Evolutionary conservation across 805 yeast genomes (phyloP), one percentile per base, ranked within the genome.

Genomic region (Saturnispora saitoi): DNA sequence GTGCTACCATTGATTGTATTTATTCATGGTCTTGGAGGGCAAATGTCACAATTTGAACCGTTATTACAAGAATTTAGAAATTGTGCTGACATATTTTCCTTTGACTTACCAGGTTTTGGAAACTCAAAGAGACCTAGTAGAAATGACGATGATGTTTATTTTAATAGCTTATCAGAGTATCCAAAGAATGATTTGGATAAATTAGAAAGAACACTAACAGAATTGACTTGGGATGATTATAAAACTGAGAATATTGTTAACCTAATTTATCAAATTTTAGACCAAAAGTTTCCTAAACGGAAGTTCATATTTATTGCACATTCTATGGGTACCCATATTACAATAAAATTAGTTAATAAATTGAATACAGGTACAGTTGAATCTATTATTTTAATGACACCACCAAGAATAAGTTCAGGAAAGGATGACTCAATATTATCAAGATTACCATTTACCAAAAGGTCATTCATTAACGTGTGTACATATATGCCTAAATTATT

Each of bases 41-140:
- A 82, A 56, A 69, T 86, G 60, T 78, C 87, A 20, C 96, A 89
- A 62, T 90, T 90, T 62, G 93, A 86, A 58, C 80, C 83, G 1
- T 66, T 86, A 34, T 65, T 86, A 61, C 81, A 79, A 26, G 69
- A 78, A 45, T 76, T 86, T 54, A 68, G 83, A 31, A 80, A 77
- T 54, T 75, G 80, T 52, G 75, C 79, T 51, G 82, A 78, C 48
- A 74, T 88, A 17, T 59, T 85, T 37, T 77, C 90, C 0, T 56
- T 90, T 14, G 98, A 90, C 61, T 67, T 89, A 45, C 96, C 96
- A 1, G 98, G 97, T 0, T 87, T 87, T 63, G 98, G 98, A 3
- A 72, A 76, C 53, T 51, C 78, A 55, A 58, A 69, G 60, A 58
- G 54, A 30, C 51, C 51, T 5, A 51, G 52, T 28, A 42, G 51